These are phyloP conservation scores for Epichloe uncinata DNA, from an alignment of 2,329 filamentous ascomycete species.

Conservation along the genomic window DNA sequence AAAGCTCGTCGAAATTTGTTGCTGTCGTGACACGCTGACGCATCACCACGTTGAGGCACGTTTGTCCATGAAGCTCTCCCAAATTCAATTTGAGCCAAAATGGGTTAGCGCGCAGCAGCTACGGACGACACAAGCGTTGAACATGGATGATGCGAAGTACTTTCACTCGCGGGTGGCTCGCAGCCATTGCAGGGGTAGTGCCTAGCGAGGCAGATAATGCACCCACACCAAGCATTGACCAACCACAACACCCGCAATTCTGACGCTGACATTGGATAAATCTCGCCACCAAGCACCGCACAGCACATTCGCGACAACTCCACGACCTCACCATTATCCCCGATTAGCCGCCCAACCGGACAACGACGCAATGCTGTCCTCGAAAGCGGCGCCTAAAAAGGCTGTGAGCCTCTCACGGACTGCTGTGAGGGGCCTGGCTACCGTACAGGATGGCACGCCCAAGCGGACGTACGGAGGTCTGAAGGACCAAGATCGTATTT, in stretches of 20 bases:
- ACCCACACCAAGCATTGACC: conserved; percentile 21
- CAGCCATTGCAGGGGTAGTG: conserved; percentile 8
- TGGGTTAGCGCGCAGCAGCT: neutral
- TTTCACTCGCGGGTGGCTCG: accelerated
- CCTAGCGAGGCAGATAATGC: conserved; percentile 19
- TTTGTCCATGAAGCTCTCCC: neutral
- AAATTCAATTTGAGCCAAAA: neutral
- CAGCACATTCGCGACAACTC: conserved; percentile 15
- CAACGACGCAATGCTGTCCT: conserved; percentile 30
- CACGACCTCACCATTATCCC: conserved; percentile 13
- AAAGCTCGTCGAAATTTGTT: too few species aligned
- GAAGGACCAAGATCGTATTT: conserved; percentile 95
- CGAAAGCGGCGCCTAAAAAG: conserved; percentile 27
- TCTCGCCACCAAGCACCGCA: conserved; percentile 23
- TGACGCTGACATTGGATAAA: conserved; percentile 21
- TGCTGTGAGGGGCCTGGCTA: conserved; percentile 59
- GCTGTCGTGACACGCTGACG: too few species aligned
- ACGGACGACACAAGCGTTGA: neutral
- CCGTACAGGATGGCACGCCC: conserved; percentile 59
- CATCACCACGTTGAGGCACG: neutral
- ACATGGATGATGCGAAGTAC: neutral
- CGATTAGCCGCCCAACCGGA: conserved; percentile 13
- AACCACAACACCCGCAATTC: conserved; percentile 27
- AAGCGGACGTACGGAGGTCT: conserved; percentile 73
- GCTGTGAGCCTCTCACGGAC: conserved; percentile 28